These are phyloP conservation scores for Botrytis paeoniae DNA, from an alignment of 2,329 filamentous ascomycete genomes.

Conservation along the genomic window DNA sequence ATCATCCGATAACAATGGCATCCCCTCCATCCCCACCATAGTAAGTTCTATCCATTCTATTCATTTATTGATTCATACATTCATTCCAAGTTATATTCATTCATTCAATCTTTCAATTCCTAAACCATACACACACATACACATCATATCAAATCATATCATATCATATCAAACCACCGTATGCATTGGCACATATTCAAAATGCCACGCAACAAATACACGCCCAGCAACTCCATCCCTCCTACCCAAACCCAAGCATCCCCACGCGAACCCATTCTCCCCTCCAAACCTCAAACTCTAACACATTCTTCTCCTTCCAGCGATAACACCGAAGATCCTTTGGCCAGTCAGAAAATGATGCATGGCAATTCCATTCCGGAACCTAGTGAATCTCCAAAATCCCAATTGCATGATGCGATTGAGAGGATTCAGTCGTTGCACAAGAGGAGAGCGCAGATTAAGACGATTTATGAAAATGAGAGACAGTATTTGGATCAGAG, in stretches of 20 bases:
- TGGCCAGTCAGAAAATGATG: constrained; percentile 12
- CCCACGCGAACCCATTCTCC: constrained; percentile 3
- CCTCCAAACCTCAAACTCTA: constrained; percentile 12
- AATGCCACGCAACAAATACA: constrained; percentile 21
- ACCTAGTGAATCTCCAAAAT: constrained; percentile 13
- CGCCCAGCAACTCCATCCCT: neutral
- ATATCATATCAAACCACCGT: neutral
- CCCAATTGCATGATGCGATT: constrained; percentile 18
- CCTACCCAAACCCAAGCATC: neutral
- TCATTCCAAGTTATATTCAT: neutral
- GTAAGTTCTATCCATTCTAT: constrained; percentile 2
- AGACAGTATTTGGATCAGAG: constrained; percentile 15
- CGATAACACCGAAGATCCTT: constrained; percentile 11
- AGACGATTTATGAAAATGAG: constrained; percentile 19
- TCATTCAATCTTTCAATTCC: neutral
- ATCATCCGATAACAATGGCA: constrained; percentile 14
- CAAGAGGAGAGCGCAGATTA: constrained; percentile 13
- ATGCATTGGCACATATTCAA: constrained; percentile 10
- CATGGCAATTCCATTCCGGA: constrained; percentile 14
- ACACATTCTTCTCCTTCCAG: constrained; percentile 2
- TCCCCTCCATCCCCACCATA: constrained; percentile 20
- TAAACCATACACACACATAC: neutral
- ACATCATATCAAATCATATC: neutral
- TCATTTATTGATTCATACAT: neutral
- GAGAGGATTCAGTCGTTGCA: constrained; percentile 18